phyloP scores from a whole-genome alignment of 495 filamentous ascomycete genomes.

The Xylaria flabelliformis region DNA sequence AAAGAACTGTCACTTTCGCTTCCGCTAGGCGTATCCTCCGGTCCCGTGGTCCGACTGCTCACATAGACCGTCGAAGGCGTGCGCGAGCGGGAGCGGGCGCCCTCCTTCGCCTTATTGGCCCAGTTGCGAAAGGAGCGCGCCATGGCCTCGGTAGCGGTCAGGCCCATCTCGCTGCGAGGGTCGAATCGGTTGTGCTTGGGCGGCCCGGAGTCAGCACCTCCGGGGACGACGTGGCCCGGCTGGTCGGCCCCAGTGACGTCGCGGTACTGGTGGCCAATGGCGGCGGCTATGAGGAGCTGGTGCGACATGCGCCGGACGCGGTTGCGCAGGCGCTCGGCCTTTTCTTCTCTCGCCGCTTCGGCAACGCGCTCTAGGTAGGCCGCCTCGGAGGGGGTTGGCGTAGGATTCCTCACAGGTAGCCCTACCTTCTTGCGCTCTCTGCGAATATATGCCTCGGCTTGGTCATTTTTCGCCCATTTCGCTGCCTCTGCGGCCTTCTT shows the following conservation, averaged over 20 bases:
- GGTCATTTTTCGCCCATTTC: not conserved
- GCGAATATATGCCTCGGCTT: not conserved
- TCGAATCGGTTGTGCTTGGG: conserved; percentile 24
- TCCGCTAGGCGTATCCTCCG: conserved; percentile 8
- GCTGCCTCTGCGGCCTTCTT: not conserved
- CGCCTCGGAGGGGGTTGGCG: conserved; percentile 21
- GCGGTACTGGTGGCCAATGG: conserved; percentile 30
- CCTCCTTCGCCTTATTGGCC: conserved; percentile 22
- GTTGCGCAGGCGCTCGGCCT: conserved; percentile 15
- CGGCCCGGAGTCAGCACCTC: conserved; percentile 19
- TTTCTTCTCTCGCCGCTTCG: not conserved
- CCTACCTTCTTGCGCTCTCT: conserved; percentile 8
- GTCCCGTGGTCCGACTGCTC: conserved; percentile 11
- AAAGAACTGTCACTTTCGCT: conserved; percentile 11
- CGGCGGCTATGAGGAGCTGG: conserved; percentile 35
- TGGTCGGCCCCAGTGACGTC: conserved; percentile 26
- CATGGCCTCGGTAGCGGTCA: conserved; percentile 29
- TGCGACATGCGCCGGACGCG: conserved; percentile 29
- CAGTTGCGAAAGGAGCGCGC: conserved; percentile 29
- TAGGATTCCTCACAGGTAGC: conserved; percentile 12
- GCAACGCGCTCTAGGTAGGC: not conserved
- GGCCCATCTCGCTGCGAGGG: conserved; percentile 15
- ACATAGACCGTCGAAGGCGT: not conserved
- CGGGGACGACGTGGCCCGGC: conserved; percentile 17
- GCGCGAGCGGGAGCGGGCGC: conserved; percentile 4